Evolutionary conservation across 2,329 filamentous ascomycete species (phyloP), one percentile per base, ranked within the genome.

Genomic region (Herpotrichia juniperi): DNA sequence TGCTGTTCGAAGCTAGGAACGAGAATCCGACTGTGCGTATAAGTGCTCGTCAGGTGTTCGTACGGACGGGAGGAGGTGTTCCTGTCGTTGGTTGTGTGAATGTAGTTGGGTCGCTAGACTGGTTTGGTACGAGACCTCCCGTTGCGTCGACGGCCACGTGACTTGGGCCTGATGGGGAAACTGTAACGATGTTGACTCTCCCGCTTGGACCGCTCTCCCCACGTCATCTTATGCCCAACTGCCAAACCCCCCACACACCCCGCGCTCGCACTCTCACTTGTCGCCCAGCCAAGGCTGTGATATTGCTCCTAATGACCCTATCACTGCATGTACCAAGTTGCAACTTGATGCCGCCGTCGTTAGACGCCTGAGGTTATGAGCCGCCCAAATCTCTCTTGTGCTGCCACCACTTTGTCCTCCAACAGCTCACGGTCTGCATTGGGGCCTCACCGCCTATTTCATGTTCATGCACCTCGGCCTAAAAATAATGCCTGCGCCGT

Each of bases 371-470:
- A 42, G 39, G 35, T 53, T 25, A 22, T 35, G 42, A 50, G 39
- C 24, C 12, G 39, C 24, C 39, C 24, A 16, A 42, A 22, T 16
- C 32, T 34, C 48, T 50, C 26, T 39, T 47, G 48, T 44, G 44
- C 25, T 34, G 37, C 42, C 28, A 42, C 17, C 42, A 35, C 42
- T 43, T 53, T 44, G 43, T 45, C 39, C 45, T 55, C 54, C 57
- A 59, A 57, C 48, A 52, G 17, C 42, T 31, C 31, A 49, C 37
- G 46, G 47, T 30, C 21, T 28, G 12, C 51, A 48, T 37, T 40
- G 46, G 46, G 58, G 50, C 67, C 52, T 71, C 69, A 73, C 71
- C 71, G 71, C 71, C 64, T 61, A 56, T 62, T 62, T 54, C 14
- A 44, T 45, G 12, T 37, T 43, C 43, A 58, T 61, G 59, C 63